Conservation (phyloP, 2,329 filamentous ascomycete genomes). For the Fusarium pseudograminearum region DNA sequence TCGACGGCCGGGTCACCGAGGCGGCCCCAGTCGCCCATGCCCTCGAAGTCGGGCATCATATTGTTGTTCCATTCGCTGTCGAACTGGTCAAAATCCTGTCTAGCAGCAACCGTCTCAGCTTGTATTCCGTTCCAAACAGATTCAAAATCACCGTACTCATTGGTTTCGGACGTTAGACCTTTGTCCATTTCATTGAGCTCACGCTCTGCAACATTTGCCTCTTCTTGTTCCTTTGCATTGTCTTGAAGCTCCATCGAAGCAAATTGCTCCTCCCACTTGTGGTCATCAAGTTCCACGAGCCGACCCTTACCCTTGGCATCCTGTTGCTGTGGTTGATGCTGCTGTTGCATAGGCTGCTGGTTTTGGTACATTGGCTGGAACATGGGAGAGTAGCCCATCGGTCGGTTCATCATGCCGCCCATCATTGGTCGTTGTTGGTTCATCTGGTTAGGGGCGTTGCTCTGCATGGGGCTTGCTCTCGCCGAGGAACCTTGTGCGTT, state of each 20-base stretch:
- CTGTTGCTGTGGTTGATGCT: slow-evolving; percentile 61
- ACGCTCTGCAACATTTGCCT: slow-evolving; percentile 78
- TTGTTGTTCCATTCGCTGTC: slow-evolving; percentile 82
- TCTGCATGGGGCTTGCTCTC: slow-evolving; percentile 70
- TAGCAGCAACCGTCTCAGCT: slow-evolving; percentile 77
- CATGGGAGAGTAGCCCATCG: slow-evolving; percentile 68
- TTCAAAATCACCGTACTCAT: slow-evolving; percentile 89
- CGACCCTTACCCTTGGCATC: slow-evolving; percentile 86
- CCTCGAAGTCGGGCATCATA: slow-evolving; percentile 68
- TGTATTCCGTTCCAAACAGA: slow-evolving; percentile 87
- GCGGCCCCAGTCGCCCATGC: slow-evolving; percentile 71
- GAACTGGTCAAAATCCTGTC: slow-evolving; percentile 74
- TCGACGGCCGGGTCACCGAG: slow-evolving; percentile 83
- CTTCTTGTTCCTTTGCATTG: slow-evolving; percentile 68
- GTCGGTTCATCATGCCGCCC: slow-evolving; percentile 64
- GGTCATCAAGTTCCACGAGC: slow-evolving; percentile 92
- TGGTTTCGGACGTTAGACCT: slow-evolving; percentile 74
- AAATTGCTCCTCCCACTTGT: slow-evolving; percentile 97
- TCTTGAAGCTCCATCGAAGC: slow-evolving; percentile 83
- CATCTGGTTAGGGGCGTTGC: slow-evolving; percentile 60
- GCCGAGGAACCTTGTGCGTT: slow-evolving; percentile 66
- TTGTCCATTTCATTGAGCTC: slow-evolving; percentile 90
- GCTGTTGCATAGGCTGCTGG: slow-evolving; percentile 59
- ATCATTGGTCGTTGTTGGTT: slow-evolving; percentile 73
- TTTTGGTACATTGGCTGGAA: slow-evolving; percentile 62